Evolutionary conservation across 768 basidiomycete species (phyloP), one percentile per base, ranked within the genome.

Genomic region (Trametes elegans): DNA sequence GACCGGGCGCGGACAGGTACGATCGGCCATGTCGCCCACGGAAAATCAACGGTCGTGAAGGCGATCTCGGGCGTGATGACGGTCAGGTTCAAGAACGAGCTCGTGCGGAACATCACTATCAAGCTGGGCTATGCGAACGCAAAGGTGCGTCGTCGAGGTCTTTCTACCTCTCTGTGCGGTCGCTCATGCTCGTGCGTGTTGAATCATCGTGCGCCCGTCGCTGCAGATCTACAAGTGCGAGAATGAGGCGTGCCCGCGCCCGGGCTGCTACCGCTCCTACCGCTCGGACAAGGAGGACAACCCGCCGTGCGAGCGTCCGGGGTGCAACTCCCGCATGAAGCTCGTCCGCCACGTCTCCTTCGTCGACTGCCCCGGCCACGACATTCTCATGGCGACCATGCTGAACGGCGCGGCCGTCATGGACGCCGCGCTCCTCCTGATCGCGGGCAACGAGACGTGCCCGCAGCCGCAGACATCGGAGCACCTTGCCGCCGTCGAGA

Each of bases 311-410:
- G 94, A 97, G 72, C 82, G 93, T 18, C 90, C 92, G 19, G 92
- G 93, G 57, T 98, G 97, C 73, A 87, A 85, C 34, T 84, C 85
- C 52, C 81, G 83, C 16, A 94, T 98, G 93, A 88, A 88, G 64
- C 84, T 98, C 62, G 68, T 98, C 60, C 87, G 95, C 62, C 97
- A 99, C 66, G 95, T 98, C 66, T 98, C 96, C 3, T 99, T 99
- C 73, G 97, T 99, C 68, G 97, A 99, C 72, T 93, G 89, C 64
- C 93, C 91, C 1, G 92, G 95, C 58, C 95, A 96, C 83, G 94
- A 98, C 73, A 98, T 99, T 85, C 86, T 99, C 72, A 99, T 99
- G 97, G 97, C 97, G 46, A 99, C 96, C 61, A 99, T 99, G 97
- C 79, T 99, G 64, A 98, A 98, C 80, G 97, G 96, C 72, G 97